Percentiles rank a stretch among this genome's conserved stretches.
Evolutionary conservation across 2,329 filamentous ascomycete genomes (phyloP).

Genomic region (Calonectria hongkongensis): DNA sequence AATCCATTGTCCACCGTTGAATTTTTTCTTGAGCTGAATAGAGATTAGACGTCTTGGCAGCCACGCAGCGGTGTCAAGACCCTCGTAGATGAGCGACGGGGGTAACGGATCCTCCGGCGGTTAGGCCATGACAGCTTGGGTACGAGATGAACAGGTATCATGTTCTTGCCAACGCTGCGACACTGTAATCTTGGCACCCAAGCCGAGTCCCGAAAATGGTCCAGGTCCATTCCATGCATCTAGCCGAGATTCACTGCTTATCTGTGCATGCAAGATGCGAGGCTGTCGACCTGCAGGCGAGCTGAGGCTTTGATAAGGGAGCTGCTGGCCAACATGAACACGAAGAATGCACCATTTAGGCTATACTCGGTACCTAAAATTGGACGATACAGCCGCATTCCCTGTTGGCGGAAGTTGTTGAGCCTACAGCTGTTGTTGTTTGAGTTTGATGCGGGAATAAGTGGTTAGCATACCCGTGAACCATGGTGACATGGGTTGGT

Average conservation of each 20-base stretch:
- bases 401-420: conserved; percentile 27
- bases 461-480: conserved; percentile 1
- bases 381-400: conserved; percentile 17
- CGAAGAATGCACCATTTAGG: neutral
- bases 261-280: conserved; percentile 8
- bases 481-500: neutral
- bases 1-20: conserved; percentile 34
- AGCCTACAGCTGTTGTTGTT: neutral
- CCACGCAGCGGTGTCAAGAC: conserved; percentile 15
- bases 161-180: neutral
- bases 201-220: conserved; percentile 2
- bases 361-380: conserved; percentile 1
- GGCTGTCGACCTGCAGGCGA: neutral
- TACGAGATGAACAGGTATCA: conserved; percentile 7
- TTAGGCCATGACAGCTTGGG: conserved; percentile 3
- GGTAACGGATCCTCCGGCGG: conserved; percentile 21
- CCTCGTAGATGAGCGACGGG: conserved; percentile 6
- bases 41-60: conserved; percentile 7
- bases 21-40: conserved; percentile 19
- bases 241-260: neutral
- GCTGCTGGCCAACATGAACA: neutral
- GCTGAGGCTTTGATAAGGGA: conserved; percentile 21
- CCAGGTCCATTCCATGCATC: conserved; percentile 15
- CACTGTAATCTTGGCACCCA: conserved; percentile 20
- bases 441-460: neutral